Evolutionary conservation across 179 eudicot genomes (phyloP).

Genomic region (Amaranthus tricolor): DNA sequence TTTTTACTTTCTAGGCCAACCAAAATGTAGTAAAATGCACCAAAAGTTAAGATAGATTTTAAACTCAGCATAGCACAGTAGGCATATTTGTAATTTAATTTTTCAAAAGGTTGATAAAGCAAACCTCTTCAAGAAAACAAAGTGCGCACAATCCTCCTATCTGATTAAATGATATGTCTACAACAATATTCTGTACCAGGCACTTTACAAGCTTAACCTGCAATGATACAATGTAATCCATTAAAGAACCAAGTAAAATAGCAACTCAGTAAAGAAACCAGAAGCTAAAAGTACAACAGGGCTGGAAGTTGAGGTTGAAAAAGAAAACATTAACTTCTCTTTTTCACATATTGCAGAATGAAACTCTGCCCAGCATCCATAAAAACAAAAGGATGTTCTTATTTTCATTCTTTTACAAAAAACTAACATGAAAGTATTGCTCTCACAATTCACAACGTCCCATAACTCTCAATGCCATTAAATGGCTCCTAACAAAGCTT

Average conservation of each 20-base stretch:
- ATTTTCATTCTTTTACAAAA: neutral
- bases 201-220: constrained; percentile 98
- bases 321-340: neutral
- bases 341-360: neutral
- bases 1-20: neutral
- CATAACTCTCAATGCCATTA: no score
- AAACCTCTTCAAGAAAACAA: constrained; percentile 93
- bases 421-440: neutral
- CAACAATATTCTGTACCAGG: constrained; percentile 86
- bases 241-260: neutral
- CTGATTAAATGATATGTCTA: constrained; percentile 94
- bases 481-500: no score
- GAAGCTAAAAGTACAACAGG: constrained; percentile 2
- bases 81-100: neutral
- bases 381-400: neutral
- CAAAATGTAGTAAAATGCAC: neutral
- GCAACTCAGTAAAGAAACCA: neutral
- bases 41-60: neutral
- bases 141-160: constrained; percentile 90
- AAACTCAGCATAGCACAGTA: neutral
- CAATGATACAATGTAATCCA: constrained; percentile 26
- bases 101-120: neutral
- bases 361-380: neutral
- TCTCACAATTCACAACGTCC: neutral
- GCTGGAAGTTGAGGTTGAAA: neutral